Evolutionary conservation across 805 yeast genomes (phyloP), one percentile per base, ranked within the genome.

Genomic region (Candida tammaniensis): DNA sequence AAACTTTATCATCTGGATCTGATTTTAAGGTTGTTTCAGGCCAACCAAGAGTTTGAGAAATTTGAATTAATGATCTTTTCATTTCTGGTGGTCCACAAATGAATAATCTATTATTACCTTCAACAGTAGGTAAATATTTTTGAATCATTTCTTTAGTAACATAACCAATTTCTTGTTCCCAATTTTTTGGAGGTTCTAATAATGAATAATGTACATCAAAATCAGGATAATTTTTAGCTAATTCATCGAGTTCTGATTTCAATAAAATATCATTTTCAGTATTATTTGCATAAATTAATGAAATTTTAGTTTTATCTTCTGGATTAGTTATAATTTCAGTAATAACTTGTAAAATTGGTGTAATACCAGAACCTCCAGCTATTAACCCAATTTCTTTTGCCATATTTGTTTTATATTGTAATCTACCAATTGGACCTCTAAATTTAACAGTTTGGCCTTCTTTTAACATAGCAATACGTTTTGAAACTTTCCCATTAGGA

Each of bases 331-430:
- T 75, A 32, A 83, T 70, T 39, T 74, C 74, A 40, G 84, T 79
- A 33, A 85, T 67, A 11, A 89, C 82, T 61, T 88, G 95, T 51
- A 84, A 71, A 61, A 86, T 80, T 24, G 97, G 96, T 7, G 96
- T 86, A 43, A 89, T 82, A 33, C 97, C 95, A 0, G 91, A 78
- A 13, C 95, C 95, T 46, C 93, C 95, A 6, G 89, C 91, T 47
- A 85, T 68, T 63, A 85, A 70, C 13, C 80, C 78, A 38, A 85
- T 68, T 40, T 78, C 75, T 41, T 72, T 72, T 25, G 78, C 81
- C 64, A 76, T 72, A 52, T 82, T 82, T 17, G 70, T 47, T 25
- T 51, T 38, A 54, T 81, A 82, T 21, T 75, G 57, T 58, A 85
- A 76, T 54, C 80, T 72, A 11, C 94, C 93, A 31, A 83, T 83